Percentiles rank a stretch among this genome's conserved stretches.
Conservation (phyloP, 306 rosid species). For the Fragaria iinumae region DNA sequence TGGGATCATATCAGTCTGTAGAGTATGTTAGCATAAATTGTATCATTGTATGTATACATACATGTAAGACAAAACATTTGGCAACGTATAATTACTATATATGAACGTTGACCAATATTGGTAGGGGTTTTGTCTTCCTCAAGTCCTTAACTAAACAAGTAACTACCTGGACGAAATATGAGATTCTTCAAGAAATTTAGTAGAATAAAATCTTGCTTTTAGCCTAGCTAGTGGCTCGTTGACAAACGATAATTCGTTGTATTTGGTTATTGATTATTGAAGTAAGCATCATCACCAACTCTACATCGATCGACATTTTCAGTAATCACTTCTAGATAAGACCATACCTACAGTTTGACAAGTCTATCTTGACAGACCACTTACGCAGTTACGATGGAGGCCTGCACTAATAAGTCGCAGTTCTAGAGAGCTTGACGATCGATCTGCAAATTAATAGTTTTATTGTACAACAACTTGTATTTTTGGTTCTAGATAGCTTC, state of each 20-base stretch:
- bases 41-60: background rate
- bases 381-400: background rate
- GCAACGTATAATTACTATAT: background rate
- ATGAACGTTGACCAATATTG: background rate
- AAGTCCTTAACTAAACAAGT: background rate
- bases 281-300: background rate
- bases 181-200: background rate
- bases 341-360: background rate
- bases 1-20: background rate
- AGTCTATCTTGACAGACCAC: background rate
- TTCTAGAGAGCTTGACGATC: background rate
- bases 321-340: background rate
- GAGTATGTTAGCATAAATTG: background rate
- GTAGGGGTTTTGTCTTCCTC: background rate
- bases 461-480: background rate
- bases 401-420: background rate
- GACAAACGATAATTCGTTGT: background rate
- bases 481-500: background rate
- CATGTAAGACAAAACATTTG: background rate
- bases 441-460: background rate
- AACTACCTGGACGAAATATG: background rate
- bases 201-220: background rate
- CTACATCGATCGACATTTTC: background rate
- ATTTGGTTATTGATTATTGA: background rate
- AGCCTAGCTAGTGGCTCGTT: background rate